Base-by-base conservation (phyloP, 768 basidiomycete genomes). In the Tricholoma sp. region DNA sequence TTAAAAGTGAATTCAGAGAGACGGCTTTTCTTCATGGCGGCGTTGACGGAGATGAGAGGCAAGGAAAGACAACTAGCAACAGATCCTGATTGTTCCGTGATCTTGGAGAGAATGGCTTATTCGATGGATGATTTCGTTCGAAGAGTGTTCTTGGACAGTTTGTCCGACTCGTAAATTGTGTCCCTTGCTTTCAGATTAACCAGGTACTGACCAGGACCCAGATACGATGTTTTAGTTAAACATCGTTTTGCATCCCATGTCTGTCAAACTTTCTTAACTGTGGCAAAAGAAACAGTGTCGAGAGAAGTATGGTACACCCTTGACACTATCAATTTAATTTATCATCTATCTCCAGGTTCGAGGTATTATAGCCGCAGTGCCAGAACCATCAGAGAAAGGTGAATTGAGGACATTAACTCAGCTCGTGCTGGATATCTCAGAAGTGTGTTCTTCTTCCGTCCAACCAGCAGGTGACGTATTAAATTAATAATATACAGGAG, bases 81-180 rank as follows among this genome's bases (percentile, higher is more conserved):
- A 0, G 97, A 99, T 70, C 91, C 92, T 5, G 94, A 98, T 58
- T 95, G 93, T 65, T 94, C 95, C 0, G 78, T 88, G 10, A 83
- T 98, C 47, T 70, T 99, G 54, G 97, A 99, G 70, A 79, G 95
- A 62, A 87, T 98, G 81, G 67, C 85, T 9, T 82, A 94, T 66
- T 94, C 94, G 1, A 94, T 98, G 90, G 94, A 97, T 67, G 94
- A 98, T 71, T 95, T 94, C 72, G 88, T 90, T n/a, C 79, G 92
- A 52, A 80, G 96, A 55, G 94, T 96, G 5, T 89, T 98, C 59
- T 73, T 92, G 57, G 95, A 97, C 71, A 85, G 86, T 58, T 73
- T 99, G 64, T 80, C 82, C 52, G 94, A 93, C 69, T 91, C 90
- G 89, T 98, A 73, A 82, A 91, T 27, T 83, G 52, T 52, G 53